Evolutionary conservation across 2,329 filamentous ascomycete species (phyloP).

Genomic region (Rasamsonia emersonii): DNA sequence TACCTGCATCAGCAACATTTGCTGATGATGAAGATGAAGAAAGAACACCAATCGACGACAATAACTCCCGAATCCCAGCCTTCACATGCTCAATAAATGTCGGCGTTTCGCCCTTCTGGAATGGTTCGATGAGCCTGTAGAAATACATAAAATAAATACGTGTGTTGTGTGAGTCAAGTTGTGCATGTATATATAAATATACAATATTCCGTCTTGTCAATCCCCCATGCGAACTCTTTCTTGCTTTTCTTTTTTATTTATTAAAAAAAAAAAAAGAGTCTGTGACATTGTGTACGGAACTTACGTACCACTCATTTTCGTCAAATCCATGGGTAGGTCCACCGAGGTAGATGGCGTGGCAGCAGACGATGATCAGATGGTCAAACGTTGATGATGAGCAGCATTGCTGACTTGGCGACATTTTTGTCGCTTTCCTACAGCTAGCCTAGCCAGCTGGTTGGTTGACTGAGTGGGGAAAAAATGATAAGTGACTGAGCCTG

Average conservation of each 20-base stretch:
- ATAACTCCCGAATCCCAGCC: slow-evolving; percentile 50
- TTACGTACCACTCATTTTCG: slow-evolving; percentile 51
- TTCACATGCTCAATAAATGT: slow-evolving; percentile 73
- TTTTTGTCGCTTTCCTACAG: too few relatives aligned
- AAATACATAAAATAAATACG: not conserved
- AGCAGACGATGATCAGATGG: slow-evolving; percentile 71
- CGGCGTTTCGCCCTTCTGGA: slow-evolving; percentile 67
- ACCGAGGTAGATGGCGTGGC: slow-evolving; percentile 69
- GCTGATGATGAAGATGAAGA: too few relatives aligned
- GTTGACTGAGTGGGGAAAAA: too few relatives aligned
- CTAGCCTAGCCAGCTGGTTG: too few relatives aligned
- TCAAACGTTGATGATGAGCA: slow-evolving; percentile 12
- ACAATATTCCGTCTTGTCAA: too few relatives aligned
- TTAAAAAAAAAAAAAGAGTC: too few relatives aligned
- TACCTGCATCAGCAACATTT: slow-evolving; percentile 16
- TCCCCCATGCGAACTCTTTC: too few relatives aligned
- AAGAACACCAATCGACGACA: slow-evolving; percentile 8
- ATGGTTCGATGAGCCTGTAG: slow-evolving; percentile 60
- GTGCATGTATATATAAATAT: too few relatives aligned
- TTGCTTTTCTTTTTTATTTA: too few relatives aligned
- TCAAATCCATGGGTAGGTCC: slow-evolving; percentile 44
- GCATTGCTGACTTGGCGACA: not conserved
- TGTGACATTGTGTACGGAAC: too few relatives aligned
- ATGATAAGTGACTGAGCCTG: too few relatives aligned
- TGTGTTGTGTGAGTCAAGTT: not conserved